Conservation (phyloP, 495 filamentous ascomycete species). For the Aspergillus baeticus region DNA sequence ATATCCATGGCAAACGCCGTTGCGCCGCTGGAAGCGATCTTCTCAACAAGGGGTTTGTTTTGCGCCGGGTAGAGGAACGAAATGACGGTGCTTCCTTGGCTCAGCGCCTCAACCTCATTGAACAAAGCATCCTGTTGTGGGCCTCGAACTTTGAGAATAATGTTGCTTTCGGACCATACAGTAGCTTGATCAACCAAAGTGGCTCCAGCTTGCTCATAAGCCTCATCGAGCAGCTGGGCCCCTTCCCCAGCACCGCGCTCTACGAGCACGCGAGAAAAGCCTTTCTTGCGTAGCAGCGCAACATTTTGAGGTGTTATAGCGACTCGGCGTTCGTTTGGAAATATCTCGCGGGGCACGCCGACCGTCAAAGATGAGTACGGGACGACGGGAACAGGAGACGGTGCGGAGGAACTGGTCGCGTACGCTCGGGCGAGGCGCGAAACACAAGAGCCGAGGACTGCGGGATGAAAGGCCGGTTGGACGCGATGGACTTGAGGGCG, state of each 20-base stretch:
- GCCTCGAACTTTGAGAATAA: constrained; percentile 75
- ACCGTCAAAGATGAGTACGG: constrained; percentile 69
- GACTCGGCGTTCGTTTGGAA: constrained; percentile 70
- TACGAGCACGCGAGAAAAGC: constrained; percentile 68
- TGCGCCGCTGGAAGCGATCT: constrained; percentile 59
- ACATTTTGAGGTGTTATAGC: constrained; percentile 81
- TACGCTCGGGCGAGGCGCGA: constrained; percentile 22
- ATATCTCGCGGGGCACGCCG: constrained; percentile 70
- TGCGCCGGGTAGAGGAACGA: constrained; percentile 75
- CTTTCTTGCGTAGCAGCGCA: constrained; percentile 72
- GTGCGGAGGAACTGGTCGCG: constrained; percentile 26
- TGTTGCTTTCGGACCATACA: constrained; percentile 68
- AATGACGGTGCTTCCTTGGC: constrained; percentile 65
- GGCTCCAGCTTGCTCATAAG: constrained; percentile 70
- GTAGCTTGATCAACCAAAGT: constrained; percentile 61
- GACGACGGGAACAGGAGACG: constrained; percentile 56
- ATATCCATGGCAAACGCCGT: constrained; percentile 82
- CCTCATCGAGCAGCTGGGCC: constrained; percentile 69
- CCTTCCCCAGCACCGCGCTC: constrained; percentile 72
- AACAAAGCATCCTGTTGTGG: constrained; percentile 51
- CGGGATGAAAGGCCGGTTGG: constrained; percentile 11
- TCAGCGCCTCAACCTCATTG: constrained; percentile 60
- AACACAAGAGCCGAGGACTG: constrained; percentile 3
- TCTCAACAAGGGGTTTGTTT: constrained; percentile 67
- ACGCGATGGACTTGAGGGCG: constrained; percentile 17